Percentiles rank a stretch among this genome's conserved stretches.
Conservation (phyloP, 73 alveolate species). For the Paramecium sexaurelia region DNA sequence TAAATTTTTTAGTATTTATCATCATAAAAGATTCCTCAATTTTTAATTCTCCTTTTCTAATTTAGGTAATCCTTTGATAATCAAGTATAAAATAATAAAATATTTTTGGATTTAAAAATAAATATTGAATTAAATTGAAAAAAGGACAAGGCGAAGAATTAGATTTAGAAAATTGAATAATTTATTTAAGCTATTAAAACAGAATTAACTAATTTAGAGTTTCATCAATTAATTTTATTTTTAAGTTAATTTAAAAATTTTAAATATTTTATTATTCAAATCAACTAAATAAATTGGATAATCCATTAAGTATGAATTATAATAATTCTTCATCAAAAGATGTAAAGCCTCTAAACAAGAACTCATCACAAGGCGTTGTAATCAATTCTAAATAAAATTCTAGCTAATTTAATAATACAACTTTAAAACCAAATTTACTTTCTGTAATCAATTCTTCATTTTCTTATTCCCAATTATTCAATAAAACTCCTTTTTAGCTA, state of each 20-base stretch:
- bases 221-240: too few species aligned
- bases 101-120: too few species aligned
- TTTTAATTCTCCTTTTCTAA: too few species aligned
- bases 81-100: too few species aligned
- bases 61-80: too few species aligned
- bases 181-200: too few species aligned
- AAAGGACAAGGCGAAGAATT: too few species aligned
- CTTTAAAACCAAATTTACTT: conserved; percentile 9
- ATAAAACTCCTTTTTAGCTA: background rate
- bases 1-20: too few species aligned
- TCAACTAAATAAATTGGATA: background rate
- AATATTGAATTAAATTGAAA: too few species aligned
- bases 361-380: conserved; percentile 20
- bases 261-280: background rate
- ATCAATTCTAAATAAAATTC: conserved; percentile 12
- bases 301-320: background rate
- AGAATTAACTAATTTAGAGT: too few species aligned
- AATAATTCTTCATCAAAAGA: background rate
- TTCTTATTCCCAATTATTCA: background rate
- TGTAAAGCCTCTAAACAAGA: background rate
- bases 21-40: too few species aligned
- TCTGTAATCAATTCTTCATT: background rate
- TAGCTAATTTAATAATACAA: background rate
- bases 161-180: too few species aligned
- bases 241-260: background rate